These are phyloP conservation scores for Syzygium aromaticum DNA, from an alignment of 345 rosid genomes.

Conservation along the genomic window DNA sequence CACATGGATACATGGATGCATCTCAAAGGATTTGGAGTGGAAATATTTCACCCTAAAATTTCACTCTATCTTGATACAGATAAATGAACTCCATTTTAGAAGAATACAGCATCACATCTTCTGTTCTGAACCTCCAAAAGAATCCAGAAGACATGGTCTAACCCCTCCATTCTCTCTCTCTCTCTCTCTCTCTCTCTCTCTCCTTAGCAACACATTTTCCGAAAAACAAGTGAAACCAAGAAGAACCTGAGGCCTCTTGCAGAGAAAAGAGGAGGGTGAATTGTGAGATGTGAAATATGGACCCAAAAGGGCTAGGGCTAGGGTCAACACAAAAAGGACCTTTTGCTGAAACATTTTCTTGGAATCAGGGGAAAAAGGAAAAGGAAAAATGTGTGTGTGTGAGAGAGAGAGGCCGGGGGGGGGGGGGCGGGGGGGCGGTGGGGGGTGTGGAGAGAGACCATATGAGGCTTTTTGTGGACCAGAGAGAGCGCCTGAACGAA, in stretches of 20 bases:
- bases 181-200: neutral
- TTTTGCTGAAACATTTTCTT: neutral
- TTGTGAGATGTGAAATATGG: neutral
- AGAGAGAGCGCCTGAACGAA: neutral
- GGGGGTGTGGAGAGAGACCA: no score
- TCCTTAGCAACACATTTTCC: neutral
- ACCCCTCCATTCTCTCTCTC: neutral
- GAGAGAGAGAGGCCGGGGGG: neutral
- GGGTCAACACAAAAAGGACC: neutral
- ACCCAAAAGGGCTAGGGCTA: neutral
- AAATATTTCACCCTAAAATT: neutral
- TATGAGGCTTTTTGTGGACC: neutral
- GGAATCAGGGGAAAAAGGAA: neutral
- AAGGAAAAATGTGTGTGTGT: neutral
- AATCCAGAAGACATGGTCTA: neutral
- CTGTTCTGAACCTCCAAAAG: neutral
- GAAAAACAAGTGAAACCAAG: neutral
- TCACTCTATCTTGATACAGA: neutral
- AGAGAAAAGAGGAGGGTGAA: neutral
- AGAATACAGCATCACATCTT: neutral
- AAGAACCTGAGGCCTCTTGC: neutral
- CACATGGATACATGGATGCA: accelerated
- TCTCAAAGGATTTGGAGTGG: neutral
- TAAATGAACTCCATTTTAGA: neutral
- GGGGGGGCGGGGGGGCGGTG: neutral